Percentiles rank a stretch among this genome's conserved stretches.
These are phyloP conservation scores for Calonectria naviculata DNA, from an alignment of 2,329 filamentous ascomycete species.

Conservation along the genomic window DNA sequence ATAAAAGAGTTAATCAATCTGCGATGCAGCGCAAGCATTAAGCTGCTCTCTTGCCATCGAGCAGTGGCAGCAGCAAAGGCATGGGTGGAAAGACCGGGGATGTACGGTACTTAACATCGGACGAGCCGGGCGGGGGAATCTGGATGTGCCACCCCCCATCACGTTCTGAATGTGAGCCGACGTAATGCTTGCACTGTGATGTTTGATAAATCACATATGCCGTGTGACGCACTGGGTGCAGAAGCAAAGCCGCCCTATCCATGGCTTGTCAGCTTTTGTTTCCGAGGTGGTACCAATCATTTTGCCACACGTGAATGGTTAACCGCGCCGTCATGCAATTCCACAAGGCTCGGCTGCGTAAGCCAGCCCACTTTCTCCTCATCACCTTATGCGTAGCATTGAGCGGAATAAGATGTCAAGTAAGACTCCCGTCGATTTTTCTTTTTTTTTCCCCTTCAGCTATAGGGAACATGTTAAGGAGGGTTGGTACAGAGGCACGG, in stretches of 20 bases:
- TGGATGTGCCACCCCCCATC: background rate
- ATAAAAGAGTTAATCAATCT: background rate
- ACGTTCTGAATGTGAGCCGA: background rate
- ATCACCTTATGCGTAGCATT: conserved; percentile 11
- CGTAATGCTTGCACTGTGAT: conserved; percentile 14
- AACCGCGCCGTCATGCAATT: conserved; percentile 20
- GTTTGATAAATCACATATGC: conserved; percentile 28
- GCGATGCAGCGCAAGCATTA: background rate
- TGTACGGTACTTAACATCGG: conserved; percentile 8
- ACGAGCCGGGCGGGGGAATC: conserved; percentile 15
- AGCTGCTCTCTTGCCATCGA: background rate
- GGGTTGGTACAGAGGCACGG: conserved; percentile 22
- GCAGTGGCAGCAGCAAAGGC: background rate
- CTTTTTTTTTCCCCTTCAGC: background rate
- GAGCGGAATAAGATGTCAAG: background rate
- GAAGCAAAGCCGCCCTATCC: conserved; percentile 8
- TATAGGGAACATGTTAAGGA: conserved; percentile 2
- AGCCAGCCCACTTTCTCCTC: conserved; percentile 17
- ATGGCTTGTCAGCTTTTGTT: conserved; percentile 36
- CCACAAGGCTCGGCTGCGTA: conserved; percentile 24
- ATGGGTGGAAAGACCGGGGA: background rate
- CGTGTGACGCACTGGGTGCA: conserved; percentile 24
- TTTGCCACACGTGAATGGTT: conserved; percentile 22
- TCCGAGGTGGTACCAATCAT: conserved; percentile 37
- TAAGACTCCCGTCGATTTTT: background rate